phyloP scores from a whole-genome alignment of 1,284 basidiomycete genomes.

The Apiotrichum mycotoxinovorans region DNA sequence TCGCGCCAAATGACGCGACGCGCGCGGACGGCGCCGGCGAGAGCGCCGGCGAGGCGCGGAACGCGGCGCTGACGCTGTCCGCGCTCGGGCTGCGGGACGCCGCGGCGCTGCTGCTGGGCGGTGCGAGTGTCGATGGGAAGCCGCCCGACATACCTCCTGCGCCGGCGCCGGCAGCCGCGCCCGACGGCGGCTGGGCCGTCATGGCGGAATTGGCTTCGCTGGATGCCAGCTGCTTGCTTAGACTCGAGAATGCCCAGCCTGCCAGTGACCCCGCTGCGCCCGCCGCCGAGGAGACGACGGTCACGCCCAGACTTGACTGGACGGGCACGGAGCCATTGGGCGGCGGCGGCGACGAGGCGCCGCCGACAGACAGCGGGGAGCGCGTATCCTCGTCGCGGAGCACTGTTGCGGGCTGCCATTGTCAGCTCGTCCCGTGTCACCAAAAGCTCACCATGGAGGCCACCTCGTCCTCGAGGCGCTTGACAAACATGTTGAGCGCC shows the following conservation, averaged over 20 bases:
- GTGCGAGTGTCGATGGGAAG: neutral
- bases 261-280: constrained; percentile 86
- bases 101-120: constrained; percentile 12
- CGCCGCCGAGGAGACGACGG: constrained; percentile 73
- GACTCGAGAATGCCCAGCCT: constrained; percentile 87
- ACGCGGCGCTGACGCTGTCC: constrained; percentile 13
- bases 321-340: neutral
- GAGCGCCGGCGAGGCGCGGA: neutral
- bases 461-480: constrained; percentile 73
- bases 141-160: neutral
- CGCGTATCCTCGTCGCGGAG: constrained; percentile 45
- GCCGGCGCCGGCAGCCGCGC: neutral
- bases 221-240: constrained; percentile 73
- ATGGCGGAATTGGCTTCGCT: constrained; percentile 69
- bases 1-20: constrained; percentile 12
- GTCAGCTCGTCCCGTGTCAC: neutral
- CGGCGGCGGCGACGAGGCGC: neutral
- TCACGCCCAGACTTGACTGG: constrained; percentile 38
- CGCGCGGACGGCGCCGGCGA: neutral
- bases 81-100: constrained; percentile 23
- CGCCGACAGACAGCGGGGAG: neutral
- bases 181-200: constrained; percentile 33
- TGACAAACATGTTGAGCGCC: constrained; percentile 78
- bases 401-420: constrained; percentile 64
- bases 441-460: constrained; percentile 65